Conservation (phyloP, 1,284 basidiomycete species). For the Entoloma clypeatum region DNA sequence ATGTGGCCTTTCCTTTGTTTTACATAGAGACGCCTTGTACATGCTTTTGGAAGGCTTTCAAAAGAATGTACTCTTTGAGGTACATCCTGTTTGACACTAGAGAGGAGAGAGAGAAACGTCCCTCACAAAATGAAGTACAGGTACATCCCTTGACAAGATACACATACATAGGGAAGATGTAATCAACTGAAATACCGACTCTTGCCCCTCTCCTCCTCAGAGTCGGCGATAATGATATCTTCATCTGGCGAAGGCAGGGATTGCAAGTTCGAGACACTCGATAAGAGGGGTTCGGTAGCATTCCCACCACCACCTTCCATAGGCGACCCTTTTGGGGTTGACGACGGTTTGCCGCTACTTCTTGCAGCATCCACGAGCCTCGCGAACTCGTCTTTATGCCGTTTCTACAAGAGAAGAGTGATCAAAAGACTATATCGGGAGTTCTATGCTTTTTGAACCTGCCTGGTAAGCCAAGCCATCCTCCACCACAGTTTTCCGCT, state of each 20-base stretch:
- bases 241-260: constrained; percentile 8
- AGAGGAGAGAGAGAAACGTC: too few relatives aligned
- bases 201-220: constrained; percentile 21
- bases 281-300: background rate
- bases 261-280: background rate
- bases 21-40: too few relatives aligned
- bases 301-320: constrained; percentile 1
- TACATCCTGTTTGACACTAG: too few relatives aligned
- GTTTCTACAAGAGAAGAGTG: constrained; percentile 31
- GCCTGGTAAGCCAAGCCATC: constrained; percentile 50
- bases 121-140: too few relatives aligned
- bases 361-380: constrained; percentile 40
- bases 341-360: constrained; percentile 6
- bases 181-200: background rate
- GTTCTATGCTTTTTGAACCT: constrained; percentile 13
- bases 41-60: too few relatives aligned
- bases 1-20: too few relatives aligned
- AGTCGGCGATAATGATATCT: constrained; percentile 26
- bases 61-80: too few relatives aligned
- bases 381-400: constrained; percentile 42
- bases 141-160: too few relatives aligned
- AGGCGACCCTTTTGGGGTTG: constrained; percentile 5
- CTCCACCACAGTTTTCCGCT: constrained; percentile 41
- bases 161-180: background rate
- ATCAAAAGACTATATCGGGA: constrained; percentile 3